Percentiles rank a stretch among this genome's conserved stretches.
Conservation (phyloP, 208 protist species). For the Leptomonas pyrrhocoris region DNA sequence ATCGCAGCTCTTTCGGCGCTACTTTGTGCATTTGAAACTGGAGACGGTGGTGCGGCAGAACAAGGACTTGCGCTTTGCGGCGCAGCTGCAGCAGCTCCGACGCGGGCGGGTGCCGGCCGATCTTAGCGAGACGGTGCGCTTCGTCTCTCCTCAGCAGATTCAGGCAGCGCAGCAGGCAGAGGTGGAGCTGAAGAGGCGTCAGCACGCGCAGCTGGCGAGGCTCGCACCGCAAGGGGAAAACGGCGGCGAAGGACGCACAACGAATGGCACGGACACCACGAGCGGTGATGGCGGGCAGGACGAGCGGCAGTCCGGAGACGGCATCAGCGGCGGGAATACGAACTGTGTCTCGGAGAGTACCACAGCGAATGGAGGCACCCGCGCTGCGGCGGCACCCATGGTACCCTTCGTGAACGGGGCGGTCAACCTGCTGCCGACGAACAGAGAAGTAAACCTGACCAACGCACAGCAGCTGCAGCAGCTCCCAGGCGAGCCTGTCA, state of each 20-base stretch:
- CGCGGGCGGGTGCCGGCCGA: slow-evolving; percentile 69
- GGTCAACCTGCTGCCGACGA: slow-evolving; percentile 87
- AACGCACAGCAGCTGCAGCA: slow-evolving; percentile 71
- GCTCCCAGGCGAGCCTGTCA: slow-evolving; percentile 65
- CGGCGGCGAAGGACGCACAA: neutral
- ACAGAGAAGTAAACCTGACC: slow-evolving; percentile 61
- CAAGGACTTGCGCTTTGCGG: slow-evolving; percentile 46
- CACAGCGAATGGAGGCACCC: neutral
- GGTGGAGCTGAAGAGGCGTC: slow-evolving; percentile 6
- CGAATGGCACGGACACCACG: too few relatives aligned
- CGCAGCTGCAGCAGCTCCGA: slow-evolving; percentile 76
- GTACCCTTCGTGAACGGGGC: slow-evolving; percentile 51
- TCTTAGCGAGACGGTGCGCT: slow-evolving; percentile 63
- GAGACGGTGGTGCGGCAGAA: slow-evolving; percentile 65
- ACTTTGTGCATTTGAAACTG: slow-evolving; percentile 88
- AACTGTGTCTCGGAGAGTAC: neutral
- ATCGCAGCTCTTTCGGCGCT: slow-evolving; percentile 67
- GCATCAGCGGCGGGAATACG: neutral
- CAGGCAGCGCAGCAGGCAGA: slow-evolving; percentile 26
- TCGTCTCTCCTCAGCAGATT: slow-evolving; percentile 39
- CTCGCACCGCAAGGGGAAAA: neutral
- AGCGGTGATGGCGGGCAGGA: neutral
- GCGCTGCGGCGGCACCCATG: neutral
- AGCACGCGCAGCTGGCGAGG: neutral
- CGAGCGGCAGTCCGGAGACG: neutral